These are phyloP conservation scores for Apiospora aurea DNA, from an alignment of 2,329 filamentous ascomycete genomes.

Conservation along the genomic window DNA sequence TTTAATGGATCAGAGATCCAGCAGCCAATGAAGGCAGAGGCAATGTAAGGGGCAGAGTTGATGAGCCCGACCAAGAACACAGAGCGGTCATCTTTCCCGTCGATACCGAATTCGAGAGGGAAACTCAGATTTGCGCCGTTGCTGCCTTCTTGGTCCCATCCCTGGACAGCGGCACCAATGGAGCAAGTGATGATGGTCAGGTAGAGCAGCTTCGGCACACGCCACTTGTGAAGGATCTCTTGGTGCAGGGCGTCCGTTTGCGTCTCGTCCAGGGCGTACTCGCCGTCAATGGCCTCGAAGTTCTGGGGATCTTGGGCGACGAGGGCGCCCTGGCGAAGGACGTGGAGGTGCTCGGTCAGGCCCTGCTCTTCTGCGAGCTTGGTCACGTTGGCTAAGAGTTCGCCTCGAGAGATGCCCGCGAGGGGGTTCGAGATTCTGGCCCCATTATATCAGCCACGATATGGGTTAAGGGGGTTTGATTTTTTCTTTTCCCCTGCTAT, in stretches of 20 bases:
- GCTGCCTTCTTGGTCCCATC: constrained; percentile 51
- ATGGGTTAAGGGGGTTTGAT: background rate
- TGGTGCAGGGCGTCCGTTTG: constrained; percentile 63
- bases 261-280: constrained; percentile 61
- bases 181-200: constrained; percentile 61
- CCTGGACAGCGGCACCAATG: constrained; percentile 59
- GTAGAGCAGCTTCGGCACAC: constrained; percentile 69
- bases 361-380: constrained; percentile 31
- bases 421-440: constrained; percentile 63
- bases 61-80: constrained; percentile 60
- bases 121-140: constrained; percentile 37
- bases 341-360: constrained; percentile 28
- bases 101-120: constrained; percentile 16
- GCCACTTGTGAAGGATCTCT: constrained; percentile 71
- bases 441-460: constrained; percentile 27
- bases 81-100: constrained; percentile 47
- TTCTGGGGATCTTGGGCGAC: constrained; percentile 50
- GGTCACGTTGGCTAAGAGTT: constrained; percentile 60
- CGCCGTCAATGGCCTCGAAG: constrained; percentile 51
- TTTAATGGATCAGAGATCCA: constrained; percentile 71
- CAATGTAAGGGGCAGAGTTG: constrained; percentile 55
- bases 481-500: constrained; percentile 6
- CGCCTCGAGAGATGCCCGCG: constrained; percentile 56
- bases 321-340: constrained; percentile 36
- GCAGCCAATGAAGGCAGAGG: constrained; percentile 26